phyloP scores from a whole-genome alignment of 1,284 basidiomycete species.

The Tranzscheliella williamsii region DNA sequence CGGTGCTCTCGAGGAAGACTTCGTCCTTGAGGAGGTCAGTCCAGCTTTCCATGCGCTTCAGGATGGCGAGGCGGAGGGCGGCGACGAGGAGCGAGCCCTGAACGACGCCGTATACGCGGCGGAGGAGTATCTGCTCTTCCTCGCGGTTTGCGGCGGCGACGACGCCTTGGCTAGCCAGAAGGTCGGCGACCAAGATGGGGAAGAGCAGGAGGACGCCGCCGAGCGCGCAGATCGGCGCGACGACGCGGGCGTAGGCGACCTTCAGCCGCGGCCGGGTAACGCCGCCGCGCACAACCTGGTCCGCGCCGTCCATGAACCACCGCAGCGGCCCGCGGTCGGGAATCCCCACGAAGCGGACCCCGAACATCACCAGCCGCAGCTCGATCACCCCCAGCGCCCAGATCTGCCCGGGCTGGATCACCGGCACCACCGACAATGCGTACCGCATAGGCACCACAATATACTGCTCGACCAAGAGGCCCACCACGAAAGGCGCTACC shows the following conservation, averaged over 20 bases:
- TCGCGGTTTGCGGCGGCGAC: neutral
- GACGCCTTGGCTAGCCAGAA: neutral
- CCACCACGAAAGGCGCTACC: conserved; percentile 23
- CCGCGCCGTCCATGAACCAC: conserved; percentile 5
- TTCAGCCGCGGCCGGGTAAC: conserved; percentile 4
- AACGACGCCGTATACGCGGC: conserved; percentile 8
- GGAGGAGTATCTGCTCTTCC: conserved; percentile 16
- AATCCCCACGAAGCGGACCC: neutral
- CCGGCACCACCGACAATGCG: conserved; percentile 8
- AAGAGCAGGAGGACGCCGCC: neutral
- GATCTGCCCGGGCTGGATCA: conserved; percentile 19
- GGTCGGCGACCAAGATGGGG: conserved; percentile 1
- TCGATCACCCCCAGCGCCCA: conserved; percentile 42
- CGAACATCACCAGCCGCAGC: conserved; percentile 12
- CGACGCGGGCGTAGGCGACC: conserved; percentile 14
- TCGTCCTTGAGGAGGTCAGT: conserved; percentile 54
- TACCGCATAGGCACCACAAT: conserved; percentile 22
- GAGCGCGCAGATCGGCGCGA: conserved; percentile 1
- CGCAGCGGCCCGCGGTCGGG: neutral
- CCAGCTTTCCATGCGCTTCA: conserved; percentile 37
- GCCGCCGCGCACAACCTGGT: conserved; percentile 8
- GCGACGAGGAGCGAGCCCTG: conserved; percentile 4
- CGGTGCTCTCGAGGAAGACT: conserved; percentile 53
- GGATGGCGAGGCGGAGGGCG: conserved; percentile 2
- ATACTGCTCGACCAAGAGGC: conserved; percentile 35